Evolutionary conservation across 2,329 filamentous ascomycete genomes (phyloP).

Genomic region (Cryphonectria japonica): DNA sequence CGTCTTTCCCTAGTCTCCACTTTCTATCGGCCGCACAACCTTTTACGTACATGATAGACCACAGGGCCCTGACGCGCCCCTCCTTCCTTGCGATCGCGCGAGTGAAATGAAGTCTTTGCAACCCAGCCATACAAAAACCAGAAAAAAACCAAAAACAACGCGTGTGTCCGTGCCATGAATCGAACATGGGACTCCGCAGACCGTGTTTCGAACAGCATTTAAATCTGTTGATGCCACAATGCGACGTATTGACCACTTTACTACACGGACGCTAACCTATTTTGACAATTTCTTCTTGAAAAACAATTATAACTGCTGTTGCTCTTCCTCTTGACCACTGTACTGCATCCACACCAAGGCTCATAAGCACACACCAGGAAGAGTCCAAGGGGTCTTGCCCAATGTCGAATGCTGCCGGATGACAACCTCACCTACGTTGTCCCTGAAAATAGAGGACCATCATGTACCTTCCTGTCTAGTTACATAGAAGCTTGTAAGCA

Average conservation of each 20-base stretch:
- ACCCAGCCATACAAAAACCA: neutral
- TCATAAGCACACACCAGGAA: neutral
- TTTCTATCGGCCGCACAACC: too few species aligned
- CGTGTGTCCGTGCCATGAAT: constrained; percentile 11
- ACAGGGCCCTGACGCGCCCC: too few species aligned
- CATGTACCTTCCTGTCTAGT: too few species aligned
- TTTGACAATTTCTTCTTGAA: neutral
- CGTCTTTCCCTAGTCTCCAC: too few species aligned
- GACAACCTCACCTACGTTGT: too few species aligned
- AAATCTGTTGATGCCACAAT: neutral
- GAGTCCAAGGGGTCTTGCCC: neutral
- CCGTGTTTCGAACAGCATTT: neutral
- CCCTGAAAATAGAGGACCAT: too few species aligned
- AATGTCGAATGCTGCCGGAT: too few species aligned
- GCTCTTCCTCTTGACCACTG: too few species aligned
- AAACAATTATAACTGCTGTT: neutral
- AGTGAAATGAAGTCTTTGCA: neutral
- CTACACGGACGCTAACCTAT: neutral
- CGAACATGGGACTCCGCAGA: constrained; percentile 13
- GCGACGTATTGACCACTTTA: constrained; percentile 6
- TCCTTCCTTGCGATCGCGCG: too few species aligned
- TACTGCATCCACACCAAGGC: neutral
- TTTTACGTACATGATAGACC: too few species aligned
- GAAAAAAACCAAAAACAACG: neutral
- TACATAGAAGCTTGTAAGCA: too few species aligned